Evolutionary conservation across 225 moss, liverwort and hornwort genomes (phyloP).

Genomic region (Antitrichia curtipendula): DNA sequence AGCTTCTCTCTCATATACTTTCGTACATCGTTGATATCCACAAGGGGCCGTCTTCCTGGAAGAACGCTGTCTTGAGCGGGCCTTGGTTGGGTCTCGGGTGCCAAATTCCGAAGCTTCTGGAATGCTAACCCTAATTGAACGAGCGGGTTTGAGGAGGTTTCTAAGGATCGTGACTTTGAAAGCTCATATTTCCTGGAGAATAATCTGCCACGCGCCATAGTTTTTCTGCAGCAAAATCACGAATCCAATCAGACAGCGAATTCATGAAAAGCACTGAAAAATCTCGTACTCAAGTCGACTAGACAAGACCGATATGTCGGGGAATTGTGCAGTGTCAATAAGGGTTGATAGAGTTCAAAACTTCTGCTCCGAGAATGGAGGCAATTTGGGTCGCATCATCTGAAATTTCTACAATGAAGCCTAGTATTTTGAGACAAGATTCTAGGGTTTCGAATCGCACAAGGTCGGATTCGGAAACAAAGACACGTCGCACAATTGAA

Average conservation of each 20-base stretch:
- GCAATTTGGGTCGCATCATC: background rate
- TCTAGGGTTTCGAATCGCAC: background rate
- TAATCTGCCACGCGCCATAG: constrained; percentile 23
- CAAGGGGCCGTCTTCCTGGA: background rate
- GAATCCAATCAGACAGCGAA: background rate
- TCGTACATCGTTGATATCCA: background rate
- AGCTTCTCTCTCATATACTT: background rate
- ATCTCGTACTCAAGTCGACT: background rate
- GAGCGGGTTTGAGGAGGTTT: constrained; percentile 11
- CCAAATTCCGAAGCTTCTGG: constrained; percentile 18
- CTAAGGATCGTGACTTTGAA: background rate
- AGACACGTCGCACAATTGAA: background rate
- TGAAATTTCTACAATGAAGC: background rate
- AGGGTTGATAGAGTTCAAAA: background rate
- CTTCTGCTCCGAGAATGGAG: background rate
- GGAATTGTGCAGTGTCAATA: background rate
- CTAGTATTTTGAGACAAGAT: background rate
- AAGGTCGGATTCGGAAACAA: background rate
- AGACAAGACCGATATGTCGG: background rate
- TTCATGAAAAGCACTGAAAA: background rate
- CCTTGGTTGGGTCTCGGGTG: background rate
- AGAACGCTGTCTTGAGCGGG: background rate
- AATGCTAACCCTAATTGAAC: constrained; percentile 36
- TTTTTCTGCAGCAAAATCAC: background rate
- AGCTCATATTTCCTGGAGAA: constrained; percentile 16